Percentiles rank a stretch among this genome's conserved stretches.
Conservation (phyloP, 805 yeast genomes). For the Candida silvicultrix region DNA sequence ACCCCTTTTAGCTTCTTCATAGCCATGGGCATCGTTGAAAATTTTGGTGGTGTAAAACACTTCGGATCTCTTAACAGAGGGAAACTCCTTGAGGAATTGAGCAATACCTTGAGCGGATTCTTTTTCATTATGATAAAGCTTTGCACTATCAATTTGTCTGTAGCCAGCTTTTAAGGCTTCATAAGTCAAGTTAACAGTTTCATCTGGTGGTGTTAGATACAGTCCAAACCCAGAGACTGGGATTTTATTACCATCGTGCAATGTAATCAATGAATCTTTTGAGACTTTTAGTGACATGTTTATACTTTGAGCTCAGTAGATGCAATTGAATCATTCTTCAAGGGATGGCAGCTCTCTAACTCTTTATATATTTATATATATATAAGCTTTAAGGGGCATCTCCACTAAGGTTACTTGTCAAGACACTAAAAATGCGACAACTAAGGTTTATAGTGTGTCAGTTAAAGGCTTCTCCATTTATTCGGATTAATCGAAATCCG, state of each 20-base stretch:
- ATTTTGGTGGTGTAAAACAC: constrained; percentile 69
- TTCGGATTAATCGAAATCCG: no score
- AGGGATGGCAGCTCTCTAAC: no score
- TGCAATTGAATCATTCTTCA: no score
- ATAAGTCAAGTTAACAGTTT: constrained; percentile 35
- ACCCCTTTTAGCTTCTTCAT: constrained; percentile 38
- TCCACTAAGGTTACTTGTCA: no score
- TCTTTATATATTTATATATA: no score
- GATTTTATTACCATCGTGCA: constrained; percentile 51
- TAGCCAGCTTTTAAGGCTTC: constrained; percentile 62
- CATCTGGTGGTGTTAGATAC: constrained; percentile 39
- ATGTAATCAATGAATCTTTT: constrained; percentile 20
- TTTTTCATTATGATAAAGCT: constrained; percentile 57
- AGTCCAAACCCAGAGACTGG: constrained; percentile 72
- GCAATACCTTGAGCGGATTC: constrained; percentile 59
- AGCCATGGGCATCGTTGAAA: constrained; percentile 26
- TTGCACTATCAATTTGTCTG: constrained; percentile 71
- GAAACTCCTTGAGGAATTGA: constrained; percentile 39
- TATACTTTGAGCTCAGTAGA: no score
- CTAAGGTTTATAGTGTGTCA: no score
- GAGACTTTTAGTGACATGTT: background rate
- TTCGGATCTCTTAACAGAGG: constrained; percentile 51
- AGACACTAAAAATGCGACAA: no score
- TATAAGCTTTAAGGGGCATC: no score
- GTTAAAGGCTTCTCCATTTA: no score